A percentile compares a stretch with the other conserved stretches of the same genome.
Conservation (phyloP, 1,284 basidiomycete species). For the Cystobasidiaceae sp. region DNA sequence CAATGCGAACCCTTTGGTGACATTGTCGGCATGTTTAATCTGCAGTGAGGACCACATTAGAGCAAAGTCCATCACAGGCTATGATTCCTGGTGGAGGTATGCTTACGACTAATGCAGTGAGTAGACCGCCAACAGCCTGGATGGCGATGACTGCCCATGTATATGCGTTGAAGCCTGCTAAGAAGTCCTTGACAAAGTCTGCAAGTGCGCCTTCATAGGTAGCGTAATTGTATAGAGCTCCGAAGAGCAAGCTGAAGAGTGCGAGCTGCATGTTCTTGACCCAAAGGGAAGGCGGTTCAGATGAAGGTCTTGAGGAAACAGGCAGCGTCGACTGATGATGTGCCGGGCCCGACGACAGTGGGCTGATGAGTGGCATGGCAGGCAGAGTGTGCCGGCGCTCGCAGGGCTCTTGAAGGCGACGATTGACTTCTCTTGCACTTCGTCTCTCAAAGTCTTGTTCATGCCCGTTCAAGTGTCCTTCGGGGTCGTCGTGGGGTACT, state of each 20-base stretch:
- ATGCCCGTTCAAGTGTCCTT: too few relatives aligned
- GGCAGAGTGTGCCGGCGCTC: too few relatives aligned
- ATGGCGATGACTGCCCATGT: conserved; percentile 45
- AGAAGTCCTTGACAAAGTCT: conserved; percentile 25
- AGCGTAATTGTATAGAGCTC: conserved; percentile 42
- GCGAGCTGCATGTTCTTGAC: conserved; percentile 47
- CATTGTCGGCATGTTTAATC: conserved; percentile 46
- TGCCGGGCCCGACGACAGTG: background rate
- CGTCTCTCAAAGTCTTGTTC: too few relatives aligned
- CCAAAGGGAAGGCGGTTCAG: conserved; percentile 39
- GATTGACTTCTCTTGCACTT: too few relatives aligned
- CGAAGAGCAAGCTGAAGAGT: conserved; percentile 45
- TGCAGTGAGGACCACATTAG: too few relatives aligned
- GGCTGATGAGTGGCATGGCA: too few relatives aligned
- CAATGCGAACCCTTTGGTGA: conserved; percentile 47
- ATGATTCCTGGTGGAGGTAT: too few relatives aligned
- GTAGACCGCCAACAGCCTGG: conserved; percentile 46
- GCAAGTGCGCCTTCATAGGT: background rate
- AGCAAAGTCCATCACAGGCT: too few relatives aligned
- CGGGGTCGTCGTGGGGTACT: too few relatives aligned
- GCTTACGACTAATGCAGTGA: conserved; percentile 42
- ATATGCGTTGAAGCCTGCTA: conserved; percentile 43
- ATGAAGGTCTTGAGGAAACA: background rate
- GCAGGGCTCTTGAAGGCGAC: too few relatives aligned
- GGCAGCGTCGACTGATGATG: background rate